Base-by-base conservation (phyloP, 83 land plant species). In the Diphasiastrum complanatum region DNA sequence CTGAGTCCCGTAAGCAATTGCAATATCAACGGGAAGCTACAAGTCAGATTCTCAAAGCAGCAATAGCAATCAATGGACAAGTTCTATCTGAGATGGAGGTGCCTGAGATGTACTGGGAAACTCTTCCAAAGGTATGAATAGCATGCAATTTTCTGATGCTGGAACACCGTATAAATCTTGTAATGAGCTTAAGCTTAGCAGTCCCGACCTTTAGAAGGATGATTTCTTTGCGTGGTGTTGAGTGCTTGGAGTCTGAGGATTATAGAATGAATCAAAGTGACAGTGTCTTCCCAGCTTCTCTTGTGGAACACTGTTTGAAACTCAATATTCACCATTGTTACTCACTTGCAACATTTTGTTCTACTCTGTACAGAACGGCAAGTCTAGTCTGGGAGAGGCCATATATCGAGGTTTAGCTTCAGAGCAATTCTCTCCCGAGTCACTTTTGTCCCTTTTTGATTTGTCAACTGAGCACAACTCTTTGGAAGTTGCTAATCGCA, bases 401-500 rank as follows among this genome's bases (percentile, higher is more conserved):
- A 78, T 84, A 10, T 64, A 81, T 38, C 66, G 75, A 2, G 69
- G 67, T 47, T 65, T 84, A 18, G 71, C 71, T 11, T 78, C 85
- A 33, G 85, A 84, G 6, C 71, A 73, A 36, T 84, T 84, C 67
- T 69, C 78, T 8, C 73, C 88, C 0, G 80, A 78, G 26, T 67
- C 64, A 34, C 69, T 84, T 4, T 75, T 84, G 0, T 76, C 62
- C 36, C 64, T 74, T 51, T 60, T 81, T 36, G 80, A 81, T 38
- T 33, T 84, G 27, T 73, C 85, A 0, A 75, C 80, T 23, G 89
- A 85, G 50, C 83, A 85, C 60, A 79, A 79, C 43, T 82, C 89
- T 33, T 41, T 81, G 40, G 89, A 81, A 43, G 68, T 81, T 19
- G 89, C 89, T 8, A 81, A 81, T 51, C 62, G 78, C 25, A 79